A percentile compares a stretch with the other conserved stretches of the same genome.
phyloP scores from a whole-genome alignment of 2,329 filamentous ascomycete genomes.

The Cercospora sp. region DNA sequence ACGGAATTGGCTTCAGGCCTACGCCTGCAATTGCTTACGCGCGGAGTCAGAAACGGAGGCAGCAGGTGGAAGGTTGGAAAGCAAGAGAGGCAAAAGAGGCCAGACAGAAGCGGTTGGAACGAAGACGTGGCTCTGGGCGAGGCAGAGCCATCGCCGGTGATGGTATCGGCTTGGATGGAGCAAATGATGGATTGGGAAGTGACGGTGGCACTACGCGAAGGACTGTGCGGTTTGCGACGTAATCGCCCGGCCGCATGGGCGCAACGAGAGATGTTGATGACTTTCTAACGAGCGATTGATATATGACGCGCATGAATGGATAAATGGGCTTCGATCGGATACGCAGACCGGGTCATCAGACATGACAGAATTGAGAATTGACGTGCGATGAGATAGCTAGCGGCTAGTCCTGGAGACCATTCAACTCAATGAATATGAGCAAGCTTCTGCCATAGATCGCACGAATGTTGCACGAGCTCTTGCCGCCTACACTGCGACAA shows the following conservation, averaged over 20 bases:
- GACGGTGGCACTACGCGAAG: conserved; percentile 13
- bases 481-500: background rate
- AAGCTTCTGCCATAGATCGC: background rate
- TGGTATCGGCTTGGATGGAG: conserved; percentile 4
- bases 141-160: background rate
- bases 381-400: background rate
- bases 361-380: background rate
- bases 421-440: background rate
- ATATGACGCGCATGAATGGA: conserved; percentile 4
- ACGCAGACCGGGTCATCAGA: background rate
- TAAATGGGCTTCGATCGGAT: background rate
- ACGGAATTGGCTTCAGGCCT: conserved; percentile 63
- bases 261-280: conserved; percentile 2
- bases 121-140: conserved; percentile 38
- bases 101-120: conserved; percentile 56
- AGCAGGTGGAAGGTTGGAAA: conserved; percentile 62
- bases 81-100: conserved; percentile 60
- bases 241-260: background rate
- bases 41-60: conserved; percentile 56
- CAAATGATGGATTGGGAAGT: background rate
- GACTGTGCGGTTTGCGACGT: conserved; percentile 21
- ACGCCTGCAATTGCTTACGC: conserved; percentile 60
- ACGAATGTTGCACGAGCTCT: background rate
- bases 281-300: background rate
- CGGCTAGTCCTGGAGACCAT: background rate